Conservation (phyloP, 108 stramenopile genomes). For the Skeletonema menzelii region DNA sequence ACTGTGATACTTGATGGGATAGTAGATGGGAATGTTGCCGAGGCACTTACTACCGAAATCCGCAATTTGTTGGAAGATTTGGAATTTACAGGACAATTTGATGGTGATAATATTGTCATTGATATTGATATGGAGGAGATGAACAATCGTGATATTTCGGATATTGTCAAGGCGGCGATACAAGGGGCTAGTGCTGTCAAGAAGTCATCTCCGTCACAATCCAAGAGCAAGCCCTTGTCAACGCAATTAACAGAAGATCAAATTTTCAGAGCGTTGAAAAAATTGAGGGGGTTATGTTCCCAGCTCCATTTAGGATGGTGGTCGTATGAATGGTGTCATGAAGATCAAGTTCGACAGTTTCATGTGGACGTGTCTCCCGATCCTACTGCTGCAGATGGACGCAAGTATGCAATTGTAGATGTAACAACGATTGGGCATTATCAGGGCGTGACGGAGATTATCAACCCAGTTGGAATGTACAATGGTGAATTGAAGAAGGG, state of each 20-base stretch:
- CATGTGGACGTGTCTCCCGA: slow-evolving; percentile 53
- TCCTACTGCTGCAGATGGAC: not conserved
- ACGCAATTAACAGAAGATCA: slow-evolving; percentile 5
- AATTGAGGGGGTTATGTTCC: slow-evolving; percentile 60
- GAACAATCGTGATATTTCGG: slow-evolving; percentile 1
- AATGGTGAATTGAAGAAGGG: slow-evolving; percentile 10
- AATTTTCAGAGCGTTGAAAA: slow-evolving; percentile 14
- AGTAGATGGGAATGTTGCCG: slow-evolving; percentile 15
- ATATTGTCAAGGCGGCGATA: slow-evolving; percentile 29
- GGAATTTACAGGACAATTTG: not conserved
- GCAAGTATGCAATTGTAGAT: slow-evolving; percentile 43
- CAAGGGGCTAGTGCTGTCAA: slow-evolving; percentile 16
- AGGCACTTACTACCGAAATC: not conserved
- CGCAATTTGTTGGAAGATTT: slow-evolving; percentile 1
- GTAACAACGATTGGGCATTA: slow-evolving; percentile 63
- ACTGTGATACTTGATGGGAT: slow-evolving; percentile 15
- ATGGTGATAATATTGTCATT: slow-evolving; percentile 13
- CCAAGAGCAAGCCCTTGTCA: not conserved
- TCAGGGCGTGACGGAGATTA: slow-evolving; percentile 17
- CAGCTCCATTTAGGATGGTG: slow-evolving; percentile 84
- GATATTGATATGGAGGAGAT: slow-evolving; percentile 4
- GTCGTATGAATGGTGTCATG: slow-evolving; percentile 91
- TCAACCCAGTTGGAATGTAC: slow-evolving; percentile 21
- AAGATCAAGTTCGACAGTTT: slow-evolving; percentile 71
- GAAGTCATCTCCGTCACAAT: not conserved